These are phyloP conservation scores for Pythium apleroticum DNA, from an alignment of 352 stramenopile species.

Conservation along the genomic window DNA sequence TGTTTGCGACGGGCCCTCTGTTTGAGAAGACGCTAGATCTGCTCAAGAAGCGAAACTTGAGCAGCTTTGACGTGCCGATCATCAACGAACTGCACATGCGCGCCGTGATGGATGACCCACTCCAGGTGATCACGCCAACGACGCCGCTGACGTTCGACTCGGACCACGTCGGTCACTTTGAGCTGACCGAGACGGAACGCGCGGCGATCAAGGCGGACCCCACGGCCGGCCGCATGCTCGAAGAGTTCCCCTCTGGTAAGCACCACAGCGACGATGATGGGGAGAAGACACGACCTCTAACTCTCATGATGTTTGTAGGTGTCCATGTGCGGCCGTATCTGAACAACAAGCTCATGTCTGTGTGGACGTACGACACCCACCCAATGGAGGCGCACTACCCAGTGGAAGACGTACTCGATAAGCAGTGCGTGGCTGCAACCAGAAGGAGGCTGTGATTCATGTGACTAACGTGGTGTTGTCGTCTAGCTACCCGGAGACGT, in stretches of 20 bases:
- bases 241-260: constrained; percentile 54
- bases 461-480: neutral
- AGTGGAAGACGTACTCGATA: constrained; percentile 61
- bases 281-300: neutral
- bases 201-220: constrained; percentile 39
- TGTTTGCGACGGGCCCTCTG: constrained; percentile 69
- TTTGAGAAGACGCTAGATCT: constrained; percentile 66
- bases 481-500: constrained; percentile 69
- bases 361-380: constrained; percentile 80
- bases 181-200: constrained; percentile 57
- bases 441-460: neutral
- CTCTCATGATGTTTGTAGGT: constrained; percentile 26
- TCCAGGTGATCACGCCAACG: constrained; percentile 44
- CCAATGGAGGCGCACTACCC: constrained; percentile 59
- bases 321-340: constrained; percentile 71
- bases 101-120: constrained; percentile 63
- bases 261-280: neutral
- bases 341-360: constrained; percentile 61
- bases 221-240: constrained; percentile 41
- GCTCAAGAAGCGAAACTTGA: constrained; percentile 51
- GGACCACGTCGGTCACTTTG: constrained; percentile 61
- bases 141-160: constrained; percentile 77
- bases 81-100: constrained; percentile 77
- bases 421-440: constrained; percentile 29
- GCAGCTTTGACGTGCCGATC: constrained; percentile 58